Percentiles rank a stretch among this genome's conserved stretches.
phyloP scores from a whole-genome alignment of 768 basidiomycete genomes.

The Cystobasidium tubakii region DNA sequence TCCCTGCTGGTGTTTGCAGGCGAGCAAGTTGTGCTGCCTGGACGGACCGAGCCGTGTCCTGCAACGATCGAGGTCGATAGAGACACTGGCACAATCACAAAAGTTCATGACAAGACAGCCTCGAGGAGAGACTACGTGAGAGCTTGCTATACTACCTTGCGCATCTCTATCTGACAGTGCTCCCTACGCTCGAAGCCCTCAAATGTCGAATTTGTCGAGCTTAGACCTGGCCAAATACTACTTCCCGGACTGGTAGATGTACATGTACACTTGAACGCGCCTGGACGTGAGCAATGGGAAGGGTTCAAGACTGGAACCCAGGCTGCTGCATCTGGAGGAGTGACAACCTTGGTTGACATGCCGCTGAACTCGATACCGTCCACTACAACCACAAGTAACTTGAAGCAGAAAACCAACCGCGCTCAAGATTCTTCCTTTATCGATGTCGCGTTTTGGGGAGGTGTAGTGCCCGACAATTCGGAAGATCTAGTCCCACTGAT shows the following conservation, averaged over 20 bases:
- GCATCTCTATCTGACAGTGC: background rate
- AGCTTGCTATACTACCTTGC: background rate
- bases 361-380: slow-evolving; percentile 95
- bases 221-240: slow-evolving; percentile 46
- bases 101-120: slow-evolving; percentile 47
- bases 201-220: slow-evolving; percentile 56
- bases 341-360: slow-evolving; percentile 97
- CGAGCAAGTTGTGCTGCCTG: slow-evolving; percentile 54
- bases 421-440: slow-evolving; percentile 68
- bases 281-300: slow-evolving; percentile 46
- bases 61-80: slow-evolving; percentile 64
- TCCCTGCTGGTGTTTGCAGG: slow-evolving; percentile 17
- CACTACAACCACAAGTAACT: slow-evolving; percentile 74
- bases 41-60: slow-evolving; percentile 54
- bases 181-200: background rate
- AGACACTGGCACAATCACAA: slow-evolving; percentile 50
- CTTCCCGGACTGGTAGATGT: slow-evolving; percentile 72
- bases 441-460: slow-evolving; percentile 91
- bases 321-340: slow-evolving; percentile 84
- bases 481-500: slow-evolving; percentile 68
- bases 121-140: slow-evolving; percentile 45
- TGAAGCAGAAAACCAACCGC: slow-evolving; percentile 64
- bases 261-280: slow-evolving; percentile 46
- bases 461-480: slow-evolving; percentile 87
- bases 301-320: slow-evolving; percentile 35